Percentiles rank a stretch among this genome's conserved stretches.
These are phyloP conservation scores for Bipolaris oryzae DNA, from an alignment of 2,329 filamentous ascomycete genomes.

Conservation along the genomic window DNA sequence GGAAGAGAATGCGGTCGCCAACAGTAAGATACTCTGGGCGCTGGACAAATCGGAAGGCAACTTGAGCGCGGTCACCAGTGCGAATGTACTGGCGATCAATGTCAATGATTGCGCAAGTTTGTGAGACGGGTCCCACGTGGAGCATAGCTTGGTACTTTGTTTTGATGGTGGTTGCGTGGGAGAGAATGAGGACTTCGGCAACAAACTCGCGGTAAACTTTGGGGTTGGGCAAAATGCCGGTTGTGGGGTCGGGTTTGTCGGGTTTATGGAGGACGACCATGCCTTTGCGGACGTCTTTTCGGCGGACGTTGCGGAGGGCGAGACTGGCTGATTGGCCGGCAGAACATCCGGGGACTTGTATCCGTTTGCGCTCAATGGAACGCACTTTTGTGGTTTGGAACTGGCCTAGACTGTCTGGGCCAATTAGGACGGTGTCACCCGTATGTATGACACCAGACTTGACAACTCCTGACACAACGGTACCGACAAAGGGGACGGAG, in stretches of 20 bases:
- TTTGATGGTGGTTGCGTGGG: slow-evolving; percentile 96
- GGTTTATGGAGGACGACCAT: slow-evolving; percentile 93
- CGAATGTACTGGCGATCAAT: slow-evolving; percentile 95
- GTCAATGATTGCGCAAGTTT: slow-evolving; percentile 96
- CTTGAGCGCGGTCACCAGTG: slow-evolving; percentile 89
- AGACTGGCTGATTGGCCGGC: slow-evolving; percentile 94
- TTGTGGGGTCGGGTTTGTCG: slow-evolving; percentile 63
- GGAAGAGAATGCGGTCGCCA: slow-evolving; percentile 88
- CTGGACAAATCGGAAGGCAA: slow-evolving; percentile 94
- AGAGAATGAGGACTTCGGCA: slow-evolving; percentile 87
- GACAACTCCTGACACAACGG: slow-evolving; percentile 92
- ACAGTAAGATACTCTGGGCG: slow-evolving; percentile 88
- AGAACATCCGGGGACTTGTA: slow-evolving; percentile 82
- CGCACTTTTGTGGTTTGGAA: slow-evolving; percentile 87
- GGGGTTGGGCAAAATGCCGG: slow-evolving; percentile 51
- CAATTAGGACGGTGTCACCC: slow-evolving; percentile 87
- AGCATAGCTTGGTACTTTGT: slow-evolving; percentile 98
- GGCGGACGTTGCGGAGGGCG: slow-evolving; percentile 81
- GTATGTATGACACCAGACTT: slow-evolving; percentile 82
- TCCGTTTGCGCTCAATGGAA: slow-evolving; percentile 93
- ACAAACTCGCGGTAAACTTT: slow-evolving; percentile 60
- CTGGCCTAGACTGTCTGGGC: slow-evolving; percentile 87
- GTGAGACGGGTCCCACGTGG: slow-evolving; percentile 90
- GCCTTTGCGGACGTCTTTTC: slow-evolving; percentile 94
- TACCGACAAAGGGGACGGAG: slow-evolving; percentile 95